Conservation (phyloP, 805 yeast genomes). For the Starmerella sp. region DNA sequence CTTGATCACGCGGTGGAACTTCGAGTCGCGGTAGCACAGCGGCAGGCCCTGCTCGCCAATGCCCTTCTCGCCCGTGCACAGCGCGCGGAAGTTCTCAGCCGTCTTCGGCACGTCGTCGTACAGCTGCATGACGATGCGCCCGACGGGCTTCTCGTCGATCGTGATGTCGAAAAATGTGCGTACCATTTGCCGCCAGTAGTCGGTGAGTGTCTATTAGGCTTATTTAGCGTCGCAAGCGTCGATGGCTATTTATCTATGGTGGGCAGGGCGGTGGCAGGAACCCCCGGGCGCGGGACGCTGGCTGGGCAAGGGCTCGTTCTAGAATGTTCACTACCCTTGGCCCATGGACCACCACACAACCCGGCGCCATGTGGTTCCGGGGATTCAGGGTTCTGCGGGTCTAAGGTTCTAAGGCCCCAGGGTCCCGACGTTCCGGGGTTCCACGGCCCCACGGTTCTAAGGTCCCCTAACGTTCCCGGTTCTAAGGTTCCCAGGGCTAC, state of each 20-base stretch:
- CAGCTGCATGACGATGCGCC: constrained; percentile 70
- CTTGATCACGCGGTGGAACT: constrained; percentile 82
- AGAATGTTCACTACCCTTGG: constrained; percentile 1
- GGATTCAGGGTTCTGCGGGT: no score
- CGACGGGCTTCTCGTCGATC: constrained; percentile 55
- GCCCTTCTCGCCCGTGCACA: constrained; percentile 85
- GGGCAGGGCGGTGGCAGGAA: neutral
- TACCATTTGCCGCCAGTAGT: constrained; percentile 2
- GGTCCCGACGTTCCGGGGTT: no score
- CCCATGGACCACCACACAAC: neutral
- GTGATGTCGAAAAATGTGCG: constrained; percentile 48
- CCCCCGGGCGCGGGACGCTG: neutral
- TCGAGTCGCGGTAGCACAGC: constrained; percentile 65
- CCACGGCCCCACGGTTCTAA: no score
- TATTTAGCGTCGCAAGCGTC: neutral
- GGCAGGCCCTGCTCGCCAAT: constrained; percentile 50
- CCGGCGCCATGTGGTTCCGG: neutral
- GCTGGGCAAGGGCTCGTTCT: constrained; percentile 1
- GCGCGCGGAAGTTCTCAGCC: constrained; percentile 77
- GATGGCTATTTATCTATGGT: neutral
- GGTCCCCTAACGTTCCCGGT: no score
- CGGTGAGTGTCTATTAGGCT: neutral
- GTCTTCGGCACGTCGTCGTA: constrained; percentile 68
- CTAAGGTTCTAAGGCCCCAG: no score
- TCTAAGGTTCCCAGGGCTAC: no score